Percentiles rank a stretch among this genome's conserved stretches.
phyloP scores from a whole-genome alignment of 306 rosid genomes.

The Gleditsia sinensis region DNA sequence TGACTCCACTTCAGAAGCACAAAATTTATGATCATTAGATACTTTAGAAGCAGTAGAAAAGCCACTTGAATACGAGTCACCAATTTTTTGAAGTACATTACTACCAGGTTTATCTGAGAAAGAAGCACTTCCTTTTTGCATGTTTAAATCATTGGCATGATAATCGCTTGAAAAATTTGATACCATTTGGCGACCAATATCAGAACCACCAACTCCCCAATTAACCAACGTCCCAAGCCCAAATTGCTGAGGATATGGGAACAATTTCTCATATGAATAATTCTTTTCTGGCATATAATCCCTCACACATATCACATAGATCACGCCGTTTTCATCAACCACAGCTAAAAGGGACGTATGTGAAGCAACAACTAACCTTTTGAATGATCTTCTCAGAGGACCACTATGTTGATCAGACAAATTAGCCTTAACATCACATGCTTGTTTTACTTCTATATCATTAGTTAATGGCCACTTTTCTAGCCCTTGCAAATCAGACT shows the following conservation, averaged over 20 bases:
- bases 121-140: constrained; percentile 35
- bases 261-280: constrained; percentile 52
- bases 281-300: constrained; percentile 47
- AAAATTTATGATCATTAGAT: constrained; percentile 41
- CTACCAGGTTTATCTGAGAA: constrained; percentile 39
- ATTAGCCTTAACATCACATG: constrained; percentile 39
- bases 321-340: constrained; percentile 79
- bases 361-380: constrained; percentile 75
- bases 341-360: constrained; percentile 74
- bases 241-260: constrained; percentile 56
- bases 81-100: constrained; percentile 40
- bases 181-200: constrained; percentile 62
- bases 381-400: constrained; percentile 54
- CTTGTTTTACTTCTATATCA: constrained; percentile 38
- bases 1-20: constrained; percentile 48
- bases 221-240: constrained; percentile 71
- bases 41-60: constrained; percentile 54
- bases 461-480: constrained; percentile 34
- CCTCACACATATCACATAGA: constrained; percentile 57
- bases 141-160: constrained; percentile 35
- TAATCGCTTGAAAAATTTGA: constrained; percentile 39
- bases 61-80: constrained; percentile 50
- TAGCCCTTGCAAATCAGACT: constrained; percentile 41
- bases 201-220: constrained; percentile 85
- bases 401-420: constrained; percentile 39